Conservation (phyloP, 2,329 filamentous ascomycete genomes). For the Elsinoe perseae region DNA sequence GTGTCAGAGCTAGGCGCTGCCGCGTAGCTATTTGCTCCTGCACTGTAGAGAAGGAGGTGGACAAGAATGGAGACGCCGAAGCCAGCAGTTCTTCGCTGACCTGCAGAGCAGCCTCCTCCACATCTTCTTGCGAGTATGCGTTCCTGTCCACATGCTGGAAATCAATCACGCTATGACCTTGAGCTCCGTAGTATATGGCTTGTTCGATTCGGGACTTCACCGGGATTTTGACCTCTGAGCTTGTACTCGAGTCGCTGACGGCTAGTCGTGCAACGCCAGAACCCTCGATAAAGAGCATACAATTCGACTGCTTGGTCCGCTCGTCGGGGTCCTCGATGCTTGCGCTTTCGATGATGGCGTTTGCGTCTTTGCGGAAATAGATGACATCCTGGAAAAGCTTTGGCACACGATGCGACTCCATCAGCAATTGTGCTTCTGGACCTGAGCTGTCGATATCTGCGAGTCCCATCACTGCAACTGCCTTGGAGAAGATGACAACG, state of each 20-base stretch:
- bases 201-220: conserved; percentile 88
- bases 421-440: conserved; percentile 67
- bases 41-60: conserved; percentile 60
- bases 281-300: conserved; percentile 49
- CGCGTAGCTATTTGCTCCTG: conserved; percentile 73
- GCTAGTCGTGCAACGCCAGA: conserved; percentile 52
- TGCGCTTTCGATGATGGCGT: conserved; percentile 44
- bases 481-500: conserved; percentile 71
- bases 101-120: conserved; percentile 66
- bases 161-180: conserved; percentile 77
- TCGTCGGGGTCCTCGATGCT: conserved; percentile 41
- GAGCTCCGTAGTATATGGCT: conserved; percentile 82
- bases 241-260: conserved; percentile 51
- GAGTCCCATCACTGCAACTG: conserved; percentile 70
- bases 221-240: conserved; percentile 53
- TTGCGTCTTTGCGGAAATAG: conserved; percentile 56
- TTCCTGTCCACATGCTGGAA: conserved; percentile 59
- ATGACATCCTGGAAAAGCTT: conserved; percentile 78
- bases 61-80: conserved; percentile 67
- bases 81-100: conserved; percentile 76
- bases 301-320: conserved; percentile 29
- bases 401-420: conserved; percentile 55
- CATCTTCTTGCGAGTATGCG: conserved; percentile 60
- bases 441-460: conserved; percentile 54
- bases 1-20: conserved; percentile 62